Evolutionary conservation across 2,329 filamentous ascomycete species (phyloP), one percentile per base, ranked within the genome.

Genomic region (Aureobasidium sp.): DNA sequence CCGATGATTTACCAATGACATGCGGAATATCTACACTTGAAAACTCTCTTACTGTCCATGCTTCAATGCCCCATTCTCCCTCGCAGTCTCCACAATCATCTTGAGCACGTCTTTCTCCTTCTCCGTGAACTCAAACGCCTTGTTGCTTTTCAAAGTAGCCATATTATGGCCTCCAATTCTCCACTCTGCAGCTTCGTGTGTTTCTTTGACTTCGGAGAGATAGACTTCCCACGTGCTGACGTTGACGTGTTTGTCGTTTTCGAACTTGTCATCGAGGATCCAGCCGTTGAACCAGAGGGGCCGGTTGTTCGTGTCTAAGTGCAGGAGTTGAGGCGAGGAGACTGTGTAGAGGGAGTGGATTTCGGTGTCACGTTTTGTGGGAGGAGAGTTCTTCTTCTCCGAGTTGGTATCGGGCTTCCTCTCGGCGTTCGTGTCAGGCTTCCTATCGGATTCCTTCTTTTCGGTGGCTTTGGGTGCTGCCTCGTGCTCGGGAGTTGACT

Each of bases 211-310:
- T 69, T 80, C 78, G 27, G 69, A 65, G 48, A 79, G 65, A 51
- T 73, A 79, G 10, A 71, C 70, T n/a, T 79, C 71, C 67, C 82
- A 82, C 7, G 72, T 71, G 36, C 74, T 74, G 47, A 79, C 78
- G 53, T 74, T 71, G 60, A 75, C 76, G 62, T 76, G 70, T 38
- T 76, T 71, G 47, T 73, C 72, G n/a, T 77, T 75, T 67, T 79
- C 65, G 55, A 60, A 82, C 65, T 83, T 84, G 71, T 79, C 81
- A 45, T 74, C 73, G 9, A 82, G 70, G 18, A 80, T 71, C 78
- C 81, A 83, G 59, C 81, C 81, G 67, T 83, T 84, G 74, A 83
- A 84, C 81, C 82, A 83, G 2, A 84, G 73, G 1, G 81, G 81
- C 61, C 71, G 77, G 29, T 77, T 79, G 16, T 77, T 74, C 10